A percentile compares a stretch with the other conserved stretches of the same genome.
Conservation (phyloP, 2,329 filamentous ascomycete species). For the Tolypocladium ovalisporum region DNA sequence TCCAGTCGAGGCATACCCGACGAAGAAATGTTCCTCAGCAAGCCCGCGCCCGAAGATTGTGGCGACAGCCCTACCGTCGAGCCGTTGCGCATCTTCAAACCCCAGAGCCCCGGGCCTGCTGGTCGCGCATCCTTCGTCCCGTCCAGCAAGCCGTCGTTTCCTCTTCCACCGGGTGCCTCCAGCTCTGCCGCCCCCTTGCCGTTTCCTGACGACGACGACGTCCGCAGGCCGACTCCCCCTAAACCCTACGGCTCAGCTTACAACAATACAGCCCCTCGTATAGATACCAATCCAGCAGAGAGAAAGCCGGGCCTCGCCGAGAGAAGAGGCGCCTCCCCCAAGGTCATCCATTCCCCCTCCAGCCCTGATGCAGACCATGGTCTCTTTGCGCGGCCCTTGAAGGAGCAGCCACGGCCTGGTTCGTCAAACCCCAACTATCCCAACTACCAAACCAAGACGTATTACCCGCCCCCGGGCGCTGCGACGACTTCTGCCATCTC, state of each 20-base stretch:
- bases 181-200: conserved; percentile 57
- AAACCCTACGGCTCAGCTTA: conserved; percentile 34
- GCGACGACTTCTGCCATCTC: conserved; percentile 19
- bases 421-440: conserved; percentile 31
- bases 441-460: conserved; percentile 45
- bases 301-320: conserved; percentile 63
- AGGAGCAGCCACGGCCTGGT: conserved; percentile 28
- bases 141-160: conserved; percentile 47
- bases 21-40: conserved; percentile 73
- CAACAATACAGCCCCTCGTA: conserved; percentile 41
- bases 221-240: conserved; percentile 31
- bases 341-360: conserved; percentile 72
- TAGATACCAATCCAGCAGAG: conserved; percentile 44
- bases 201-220: conserved; percentile 62
- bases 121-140: conserved; percentile 24
- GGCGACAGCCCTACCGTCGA: conserved; percentile 69
- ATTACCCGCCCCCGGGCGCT: conserved; percentile 47
- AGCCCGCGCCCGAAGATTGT: conserved; percentile 37
- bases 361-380: conserved; percentile 67
- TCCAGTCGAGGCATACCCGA: conserved; percentile 57
- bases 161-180: conserved; percentile 56
- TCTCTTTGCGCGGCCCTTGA: conserved; percentile 61
- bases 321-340: conserved; percentile 69
- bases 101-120: conserved; percentile 51
- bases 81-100: conserved; percentile 77